Conservation (phyloP, 2,329 filamentous ascomycete species). For the Diplodia intermedia region DNA sequence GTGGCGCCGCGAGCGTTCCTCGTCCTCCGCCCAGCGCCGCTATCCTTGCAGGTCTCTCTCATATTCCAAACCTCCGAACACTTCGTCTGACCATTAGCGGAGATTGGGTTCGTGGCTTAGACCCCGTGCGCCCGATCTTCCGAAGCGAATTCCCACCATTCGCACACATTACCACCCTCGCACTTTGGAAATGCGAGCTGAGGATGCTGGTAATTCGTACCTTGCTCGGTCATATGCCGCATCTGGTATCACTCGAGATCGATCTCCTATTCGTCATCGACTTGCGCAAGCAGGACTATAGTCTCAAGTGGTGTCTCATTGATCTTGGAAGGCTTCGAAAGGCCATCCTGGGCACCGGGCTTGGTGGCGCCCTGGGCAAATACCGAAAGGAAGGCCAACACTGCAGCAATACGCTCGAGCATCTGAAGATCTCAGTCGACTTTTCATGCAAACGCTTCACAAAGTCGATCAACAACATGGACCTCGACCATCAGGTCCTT, state of each 20-base stretch:
- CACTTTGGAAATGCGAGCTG: not conserved
- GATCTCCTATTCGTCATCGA: not conserved
- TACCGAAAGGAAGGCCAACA: not conserved
- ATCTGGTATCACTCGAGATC: not conserved
- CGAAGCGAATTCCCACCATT: not conserved
- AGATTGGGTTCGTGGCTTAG: not conserved
- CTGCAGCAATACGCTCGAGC: constrained; percentile 1
- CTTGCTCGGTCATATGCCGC: not conserved
- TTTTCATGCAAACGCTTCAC: not conserved
- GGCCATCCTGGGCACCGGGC: constrained; percentile 2
- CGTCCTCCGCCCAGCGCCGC: not conserved
- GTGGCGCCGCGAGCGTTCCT: not conserved
- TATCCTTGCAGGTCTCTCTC: not conserved
- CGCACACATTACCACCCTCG: not conserved
- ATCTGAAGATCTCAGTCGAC: constrained; percentile 6
- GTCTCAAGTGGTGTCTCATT: not conserved
- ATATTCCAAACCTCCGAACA: not conserved
- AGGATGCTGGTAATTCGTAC: not conserved
- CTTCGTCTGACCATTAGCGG: not conserved
- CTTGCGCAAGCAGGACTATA: not conserved
- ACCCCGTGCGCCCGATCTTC: no score
- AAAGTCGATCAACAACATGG: not conserved
- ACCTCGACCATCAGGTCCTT: not conserved
- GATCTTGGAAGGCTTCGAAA: not conserved
- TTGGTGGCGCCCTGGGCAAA: not conserved